Percentiles rank a stretch among this genome's conserved stretches.
phyloP scores from a whole-genome alignment of 805 yeast genomes.

The Metschnikowia chrysomelidarum region DNA sequence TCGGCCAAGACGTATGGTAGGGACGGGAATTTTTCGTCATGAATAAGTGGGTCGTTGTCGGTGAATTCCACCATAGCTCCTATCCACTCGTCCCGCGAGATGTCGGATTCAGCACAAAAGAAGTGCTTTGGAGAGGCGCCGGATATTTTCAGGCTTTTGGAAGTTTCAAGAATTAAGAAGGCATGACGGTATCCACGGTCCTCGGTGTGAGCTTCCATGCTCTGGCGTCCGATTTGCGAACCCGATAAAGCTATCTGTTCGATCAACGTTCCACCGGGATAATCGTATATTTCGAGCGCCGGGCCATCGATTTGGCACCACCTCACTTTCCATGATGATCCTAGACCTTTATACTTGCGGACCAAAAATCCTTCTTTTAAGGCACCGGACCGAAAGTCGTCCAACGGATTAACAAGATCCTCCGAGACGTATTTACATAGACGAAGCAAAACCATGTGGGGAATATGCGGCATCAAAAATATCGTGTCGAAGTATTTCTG shows the following conservation, averaged over 20 bases:
- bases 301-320: slow-evolving; percentile 68
- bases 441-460: slow-evolving; percentile 47
- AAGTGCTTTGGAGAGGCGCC: slow-evolving; percentile 50
- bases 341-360: slow-evolving; percentile 63
- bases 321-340: slow-evolving; percentile 63
- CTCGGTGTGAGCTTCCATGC: slow-evolving; percentile 40
- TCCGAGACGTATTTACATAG: slow-evolving; percentile 67
- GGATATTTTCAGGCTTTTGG: slow-evolving; percentile 32
- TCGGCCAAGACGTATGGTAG: not conserved
- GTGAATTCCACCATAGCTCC: slow-evolving; percentile 38
- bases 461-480: slow-evolving; percentile 55
- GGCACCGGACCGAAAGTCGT: slow-evolving; percentile 51
- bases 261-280: slow-evolving; percentile 50
- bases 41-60: slow-evolving; percentile 20
- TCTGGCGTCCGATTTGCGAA: slow-evolving; percentile 57
- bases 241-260: slow-evolving; percentile 52
- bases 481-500: slow-evolving; percentile 60
- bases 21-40: not conserved
- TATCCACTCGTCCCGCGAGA: slow-evolving; percentile 75
- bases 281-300: slow-evolving; percentile 53
- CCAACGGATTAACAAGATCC: slow-evolving; percentile 61
- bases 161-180: slow-evolving; percentile 51
- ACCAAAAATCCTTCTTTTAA: slow-evolving; percentile 63
- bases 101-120: slow-evolving; percentile 76
- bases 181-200: slow-evolving; percentile 58